Evolutionary conservation across 345 rosid species (phyloP), one percentile per base, ranked within the genome.

Genomic region (Microcos paniculata): DNA sequence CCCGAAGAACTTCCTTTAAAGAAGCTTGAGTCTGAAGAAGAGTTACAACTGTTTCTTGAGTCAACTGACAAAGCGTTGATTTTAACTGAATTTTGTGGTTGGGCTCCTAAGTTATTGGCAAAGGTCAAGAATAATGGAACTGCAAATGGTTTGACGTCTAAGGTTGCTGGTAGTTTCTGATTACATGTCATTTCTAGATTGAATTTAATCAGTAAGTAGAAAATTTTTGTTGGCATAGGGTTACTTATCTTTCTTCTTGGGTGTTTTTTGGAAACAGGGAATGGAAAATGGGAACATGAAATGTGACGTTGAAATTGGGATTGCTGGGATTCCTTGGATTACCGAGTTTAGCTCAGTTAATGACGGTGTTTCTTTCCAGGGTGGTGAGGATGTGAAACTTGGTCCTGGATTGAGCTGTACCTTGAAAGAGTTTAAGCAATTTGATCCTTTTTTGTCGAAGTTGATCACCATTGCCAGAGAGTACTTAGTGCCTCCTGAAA

Each of bases 131-230:
- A 80, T 23, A 92, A 90, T 75, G 87, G 43, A 8, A 87, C 90
- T 77, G 77, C 72, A 65, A 59, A 76, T 79, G 86, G 73, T 64
- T 71, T 72, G 65, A 40, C 38, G 67, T 82, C 70, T 91, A 90
- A 89, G 98, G 98, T 94, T 90, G 90, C 88, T 84, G 97, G 89
- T 90, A 87, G 85, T 86, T 80, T 92, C 91, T 87, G 72, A 78
- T 78, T 84, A 76, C 83, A 67, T 74, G 59, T 81, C 31, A 69
- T 76, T 86, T 59, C 62, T 48, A 62, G 45, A 74, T 69, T 85
- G 69, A 73, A 71, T 80, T 76, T 24, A 18, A 15, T 73, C 74
- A 35, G 19, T 79, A 40, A 55, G 46, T 78, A n/a, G 72, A 49
- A 70, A 72, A 63, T 46, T 31, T 62, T 21, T 55, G 63, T 77